Conservation (phyloP, 345 rosid genomes). For the Aethionema arabicum region DNA sequence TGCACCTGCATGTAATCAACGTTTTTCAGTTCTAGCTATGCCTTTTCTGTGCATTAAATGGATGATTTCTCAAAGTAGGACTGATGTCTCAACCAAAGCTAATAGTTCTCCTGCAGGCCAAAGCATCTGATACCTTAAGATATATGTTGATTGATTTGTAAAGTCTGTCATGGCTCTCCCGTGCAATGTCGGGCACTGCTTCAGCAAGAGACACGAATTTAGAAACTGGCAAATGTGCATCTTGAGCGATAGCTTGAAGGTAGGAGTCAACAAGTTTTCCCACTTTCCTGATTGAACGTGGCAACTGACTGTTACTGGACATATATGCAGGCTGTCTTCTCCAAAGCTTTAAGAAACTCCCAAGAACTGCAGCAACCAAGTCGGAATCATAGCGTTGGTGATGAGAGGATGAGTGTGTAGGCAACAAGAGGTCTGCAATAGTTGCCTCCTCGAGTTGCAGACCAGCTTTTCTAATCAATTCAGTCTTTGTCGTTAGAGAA, state of each 20-base stretch:
- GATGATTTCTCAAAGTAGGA: slow-evolving; percentile 6
- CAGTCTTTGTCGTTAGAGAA: slow-evolving; percentile 64
- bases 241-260: slow-evolving; percentile 73
- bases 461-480: slow-evolving; percentile 72
- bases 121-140: slow-evolving; percentile 61
- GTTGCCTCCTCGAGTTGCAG: slow-evolving; percentile 80
- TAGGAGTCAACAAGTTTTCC: slow-evolving; percentile 77
- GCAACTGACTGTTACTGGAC: slow-evolving; percentile 41
- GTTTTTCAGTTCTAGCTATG: slow-evolving; percentile 16
- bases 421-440: slow-evolving; percentile 59
- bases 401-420: slow-evolving; percentile 50
- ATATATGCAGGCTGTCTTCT: slow-evolving; percentile 56
- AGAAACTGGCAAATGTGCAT: slow-evolving; percentile 57
- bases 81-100: slow-evolving; percentile 14
- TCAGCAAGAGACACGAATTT: slow-evolving; percentile 69
- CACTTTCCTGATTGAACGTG: slow-evolving; percentile 56
- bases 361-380: slow-evolving; percentile 62
- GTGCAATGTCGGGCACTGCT: slow-evolving; percentile 61
- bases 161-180: slow-evolving; percentile 75
- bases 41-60: slow-evolving; percentile 10
- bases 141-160: slow-evolving; percentile 83
- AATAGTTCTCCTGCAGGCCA: background rate
- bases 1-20: slow-evolving; percentile 61
- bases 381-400: slow-evolving; percentile 56
- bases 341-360: slow-evolving; percentile 66